These are phyloP conservation scores for Immersiporthe knoxdaviesiana DNA, from an alignment of 2,329 filamentous ascomycete genomes.

Conservation along the genomic window DNA sequence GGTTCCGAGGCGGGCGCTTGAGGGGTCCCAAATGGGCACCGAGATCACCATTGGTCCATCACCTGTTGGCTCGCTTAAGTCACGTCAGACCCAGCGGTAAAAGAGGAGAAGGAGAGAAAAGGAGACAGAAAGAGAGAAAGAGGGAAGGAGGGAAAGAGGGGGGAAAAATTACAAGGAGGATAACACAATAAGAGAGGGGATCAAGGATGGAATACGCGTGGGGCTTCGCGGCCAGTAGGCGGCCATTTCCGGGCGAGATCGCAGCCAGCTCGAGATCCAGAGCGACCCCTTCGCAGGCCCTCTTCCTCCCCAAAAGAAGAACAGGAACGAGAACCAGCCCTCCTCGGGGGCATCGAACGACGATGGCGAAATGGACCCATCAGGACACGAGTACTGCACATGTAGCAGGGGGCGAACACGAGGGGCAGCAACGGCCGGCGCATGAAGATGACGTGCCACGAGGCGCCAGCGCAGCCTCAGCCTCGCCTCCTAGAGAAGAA, in stretches of 20 bases:
- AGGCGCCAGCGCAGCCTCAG: not conserved
- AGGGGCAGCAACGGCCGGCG: not conserved
- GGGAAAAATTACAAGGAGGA: too few relatives aligned
- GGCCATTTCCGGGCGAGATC: constrained; percentile 28
- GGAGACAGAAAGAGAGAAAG: not conserved
- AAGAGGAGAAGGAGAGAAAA: too few relatives aligned
- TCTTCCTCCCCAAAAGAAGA: not conserved
- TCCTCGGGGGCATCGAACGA: not conserved
- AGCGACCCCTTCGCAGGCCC: not conserved
- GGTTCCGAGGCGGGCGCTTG: not conserved
- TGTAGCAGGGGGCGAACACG: not conserved
- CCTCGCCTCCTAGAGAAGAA: not conserved
- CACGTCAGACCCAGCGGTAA: not conserved
- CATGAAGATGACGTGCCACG: not conserved
- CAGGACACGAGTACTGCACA: not conserved
- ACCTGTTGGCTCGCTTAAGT: not conserved
- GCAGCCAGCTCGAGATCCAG: constrained; percentile 19
- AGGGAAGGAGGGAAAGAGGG: not conserved
- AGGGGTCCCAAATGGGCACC: constrained; percentile 1
- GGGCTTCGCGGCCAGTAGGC: constrained; percentile 27
- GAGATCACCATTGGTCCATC: not conserved
- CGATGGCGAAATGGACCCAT: not conserved
- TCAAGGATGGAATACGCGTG: constrained; percentile 27
- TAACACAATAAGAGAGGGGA: not conserved
- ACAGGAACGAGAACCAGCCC: not conserved